Base-by-base conservation (phyloP, 2,329 filamentous ascomycete species). In the Magnaporthiopsis rhizophila region DNA sequence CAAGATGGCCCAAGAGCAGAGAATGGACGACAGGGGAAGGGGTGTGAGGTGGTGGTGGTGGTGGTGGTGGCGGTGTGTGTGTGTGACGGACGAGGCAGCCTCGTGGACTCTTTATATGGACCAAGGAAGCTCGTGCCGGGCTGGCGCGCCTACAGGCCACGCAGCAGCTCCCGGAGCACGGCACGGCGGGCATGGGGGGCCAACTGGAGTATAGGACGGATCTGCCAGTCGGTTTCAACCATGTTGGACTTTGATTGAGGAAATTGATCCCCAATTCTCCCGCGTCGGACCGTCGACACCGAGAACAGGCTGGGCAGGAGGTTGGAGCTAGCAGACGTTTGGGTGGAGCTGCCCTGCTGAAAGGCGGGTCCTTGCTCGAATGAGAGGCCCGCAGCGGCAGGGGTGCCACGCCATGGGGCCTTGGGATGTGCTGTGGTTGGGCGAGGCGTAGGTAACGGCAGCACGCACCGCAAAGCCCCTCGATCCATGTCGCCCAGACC, bases 221-320 rank as follows among this genome's bases (percentile, higher is more conserved):
- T 26, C 57, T 58, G 61, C 61, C 65, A 64, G 65, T 67, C 64
- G 65, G 65, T 64, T 64, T 59, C 57, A 62, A 60, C 59, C 59
- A 64, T 67, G 66, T 65, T 67, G 64, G 65, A 65, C 63, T 64
- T 67, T 70, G 66, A 67, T 70, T 69, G 64, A 24, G 50, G 13
- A 50, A 30, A 60, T 62, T n/a, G 57, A 62, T 57, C 61, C 15
- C 75, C 72, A 72, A 74, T 75, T 77, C 73, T 78, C 73, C 76
- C 76, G 74, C 70, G 69, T 78, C 81, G 81, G 81, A 81, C 79
- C 81, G 81, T 82, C 74, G 73, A 75, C 76, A 79, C 81, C 81
- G 81, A 80, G 73, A 74, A 75, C 66, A 72, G 70, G 62, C 72
- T 73, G 70, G 70, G 74, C 63, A 57, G 57, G 60, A 58, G 57